Conservation (phyloP, 495 filamentous ascomycete species). For the Aspergillus wentii region DNA sequence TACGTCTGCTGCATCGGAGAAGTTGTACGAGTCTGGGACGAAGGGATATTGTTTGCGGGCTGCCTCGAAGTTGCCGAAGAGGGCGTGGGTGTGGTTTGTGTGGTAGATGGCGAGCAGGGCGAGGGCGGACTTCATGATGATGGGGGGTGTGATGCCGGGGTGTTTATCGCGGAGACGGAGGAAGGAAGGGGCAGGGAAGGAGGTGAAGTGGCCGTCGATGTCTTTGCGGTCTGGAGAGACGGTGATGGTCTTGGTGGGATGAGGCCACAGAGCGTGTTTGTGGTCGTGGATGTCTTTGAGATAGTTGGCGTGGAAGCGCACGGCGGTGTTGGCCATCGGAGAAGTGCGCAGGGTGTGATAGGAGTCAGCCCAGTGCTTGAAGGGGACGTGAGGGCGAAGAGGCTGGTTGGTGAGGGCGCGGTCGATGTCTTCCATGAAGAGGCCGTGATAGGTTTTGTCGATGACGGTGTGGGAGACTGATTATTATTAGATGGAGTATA, state of each 20-base stretch:
- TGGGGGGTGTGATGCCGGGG: background rate
- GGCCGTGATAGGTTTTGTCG: background rate
- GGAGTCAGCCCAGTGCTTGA: constrained; percentile 1
- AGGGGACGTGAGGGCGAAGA: background rate
- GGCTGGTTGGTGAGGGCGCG: background rate
- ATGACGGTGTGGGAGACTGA: background rate
- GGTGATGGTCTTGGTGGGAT: background rate
- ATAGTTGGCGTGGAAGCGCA: constrained; percentile 1
- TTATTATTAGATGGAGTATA: background rate
- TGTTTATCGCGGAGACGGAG: background rate
- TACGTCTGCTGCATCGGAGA: background rate
- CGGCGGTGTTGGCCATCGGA: background rate
- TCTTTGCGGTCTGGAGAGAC: background rate
- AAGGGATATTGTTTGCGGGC: constrained; percentile 1
- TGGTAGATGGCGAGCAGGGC: constrained; percentile 1
- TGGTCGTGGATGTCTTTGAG: background rate
- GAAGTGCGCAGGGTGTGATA: constrained; percentile 1
- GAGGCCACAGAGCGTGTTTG: constrained; percentile 5
- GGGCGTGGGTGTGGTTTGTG: constrained; percentile 5
- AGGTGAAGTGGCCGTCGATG: background rate
- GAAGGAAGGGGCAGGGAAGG: constrained; percentile 2
- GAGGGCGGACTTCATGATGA: background rate
- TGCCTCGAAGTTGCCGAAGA: constrained; percentile 5
- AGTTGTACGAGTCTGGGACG: background rate
- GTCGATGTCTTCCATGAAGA: constrained; percentile 4